These are phyloP conservation scores for Diplodia mutila DNA, from an alignment of 2,329 filamentous ascomycete genomes.

Conservation along the genomic window DNA sequence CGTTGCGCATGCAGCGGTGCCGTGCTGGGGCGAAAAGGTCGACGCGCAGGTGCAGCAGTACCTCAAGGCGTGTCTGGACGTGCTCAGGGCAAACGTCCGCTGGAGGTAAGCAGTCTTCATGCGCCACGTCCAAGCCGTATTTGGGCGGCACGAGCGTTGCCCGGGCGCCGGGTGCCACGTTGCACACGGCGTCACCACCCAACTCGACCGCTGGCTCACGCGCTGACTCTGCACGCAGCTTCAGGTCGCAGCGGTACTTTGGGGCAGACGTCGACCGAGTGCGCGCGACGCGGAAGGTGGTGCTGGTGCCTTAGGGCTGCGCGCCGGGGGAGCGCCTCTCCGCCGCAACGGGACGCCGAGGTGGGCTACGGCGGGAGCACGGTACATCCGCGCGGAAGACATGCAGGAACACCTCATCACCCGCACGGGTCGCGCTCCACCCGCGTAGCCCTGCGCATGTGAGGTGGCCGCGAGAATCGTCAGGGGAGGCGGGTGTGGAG, in stretches of 20 bases:
- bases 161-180: constrained; percentile 25
- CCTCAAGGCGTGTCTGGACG: constrained; percentile 22
- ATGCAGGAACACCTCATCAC: constrained; percentile 22
- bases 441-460: constrained; percentile 14
- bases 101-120: constrained; percentile 24
- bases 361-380: constrained; percentile 3
- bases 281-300: constrained; percentile 23
- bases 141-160: constrained; percentile 22
- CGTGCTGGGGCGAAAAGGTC: constrained; percentile 25
- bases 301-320: constrained; percentile 11
- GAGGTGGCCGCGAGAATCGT: constrained; percentile 6
- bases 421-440: constrained; percentile 12
- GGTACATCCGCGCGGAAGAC: constrained; percentile 7
- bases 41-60: constrained; percentile 26
- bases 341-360: background rate
- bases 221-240: constrained; percentile 9
- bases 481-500: constrained; percentile 15
- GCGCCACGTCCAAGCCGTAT: constrained; percentile 20
- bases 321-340: background rate
- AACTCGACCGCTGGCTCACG: background rate
- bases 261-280: constrained; percentile 23
- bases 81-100: constrained; percentile 25
- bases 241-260: constrained; percentile 26
- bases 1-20: constrained; percentile 22
- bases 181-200: background rate